A percentile compares a stretch with the other conserved stretches of the same genome.
Conservation (phyloP, 371 early-diverging fungal species). For the Amoeboaphelidium protococcarum region DNA sequence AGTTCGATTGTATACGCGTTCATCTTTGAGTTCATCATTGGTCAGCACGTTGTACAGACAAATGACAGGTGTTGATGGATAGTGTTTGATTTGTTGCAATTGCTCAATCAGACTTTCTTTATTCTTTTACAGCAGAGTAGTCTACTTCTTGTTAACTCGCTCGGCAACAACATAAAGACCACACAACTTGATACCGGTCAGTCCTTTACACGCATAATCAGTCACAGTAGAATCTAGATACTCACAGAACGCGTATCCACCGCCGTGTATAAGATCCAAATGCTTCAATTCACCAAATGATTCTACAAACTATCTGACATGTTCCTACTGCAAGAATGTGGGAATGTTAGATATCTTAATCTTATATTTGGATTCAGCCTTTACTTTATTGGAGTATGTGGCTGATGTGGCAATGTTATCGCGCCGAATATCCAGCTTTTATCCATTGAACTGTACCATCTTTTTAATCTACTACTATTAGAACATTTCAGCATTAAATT, state of each 20-base stretch:
- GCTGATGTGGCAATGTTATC: slow-evolving; percentile 22
- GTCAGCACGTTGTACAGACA: no score
- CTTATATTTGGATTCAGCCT: slow-evolving; percentile 39
- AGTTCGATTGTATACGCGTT: no score
- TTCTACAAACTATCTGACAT: slow-evolving; percentile 67
- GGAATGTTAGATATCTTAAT: slow-evolving; percentile 85
- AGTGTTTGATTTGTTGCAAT: no score
- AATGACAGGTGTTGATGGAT: no score
- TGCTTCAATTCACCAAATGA: slow-evolving; percentile 75
- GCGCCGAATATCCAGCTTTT: slow-evolving; percentile 80
- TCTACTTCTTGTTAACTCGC: no score
- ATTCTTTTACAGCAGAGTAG: no score
- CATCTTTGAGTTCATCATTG: no score
- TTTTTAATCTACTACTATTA: slow-evolving; percentile 79
- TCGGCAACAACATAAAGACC: slow-evolving; percentile 79
- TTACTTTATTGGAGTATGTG: not conserved
- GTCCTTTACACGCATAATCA: slow-evolving; percentile 72
- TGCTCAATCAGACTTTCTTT: no score
- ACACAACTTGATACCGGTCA: slow-evolving; percentile 82
- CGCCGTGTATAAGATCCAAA: slow-evolving; percentile 74
- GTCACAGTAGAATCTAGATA: slow-evolving; percentile 62
- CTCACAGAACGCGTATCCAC: slow-evolving; percentile 89
- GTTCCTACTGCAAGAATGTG: slow-evolving; percentile 60
- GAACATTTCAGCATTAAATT: slow-evolving; percentile 46
- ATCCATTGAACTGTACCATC: slow-evolving; percentile 50